Evolutionary conservation across 441 rosid genomes (phyloP).

Genomic region (Mallotus japonicus): DNA sequence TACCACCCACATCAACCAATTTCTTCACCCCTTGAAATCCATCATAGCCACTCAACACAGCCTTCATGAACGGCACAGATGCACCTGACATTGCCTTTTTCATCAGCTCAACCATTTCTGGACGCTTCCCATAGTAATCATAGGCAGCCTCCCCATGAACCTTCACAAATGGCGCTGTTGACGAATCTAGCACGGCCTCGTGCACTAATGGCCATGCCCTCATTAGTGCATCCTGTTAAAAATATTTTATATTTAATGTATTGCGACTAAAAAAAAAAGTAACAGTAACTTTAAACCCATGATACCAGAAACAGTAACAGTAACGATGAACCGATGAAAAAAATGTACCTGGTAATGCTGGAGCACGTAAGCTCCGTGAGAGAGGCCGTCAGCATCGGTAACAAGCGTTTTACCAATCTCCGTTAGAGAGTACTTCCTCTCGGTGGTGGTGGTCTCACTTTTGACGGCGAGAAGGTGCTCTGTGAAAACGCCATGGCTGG

Average conservation of each 20-base stretch:
- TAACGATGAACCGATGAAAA: too few relatives aligned
- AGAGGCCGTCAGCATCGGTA: too few relatives aligned
- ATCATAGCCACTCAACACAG: constrained; percentile 57
- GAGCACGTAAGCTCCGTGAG: constrained; percentile 40
- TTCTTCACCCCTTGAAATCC: constrained; percentile 59
- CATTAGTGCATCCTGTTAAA: constrained; percentile 54
- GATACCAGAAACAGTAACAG: too few relatives aligned
- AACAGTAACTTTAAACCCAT: too few relatives aligned
- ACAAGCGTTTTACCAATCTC: constrained; percentile 27
- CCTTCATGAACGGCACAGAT: constrained; percentile 69
- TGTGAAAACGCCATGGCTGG: constrained; percentile 68
- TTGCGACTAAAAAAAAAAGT: too few relatives aligned
- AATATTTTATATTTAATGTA: neutral
- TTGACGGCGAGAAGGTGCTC: constrained; percentile 43
- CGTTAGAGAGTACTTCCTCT: constrained; percentile 62
- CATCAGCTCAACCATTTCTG: constrained; percentile 66
- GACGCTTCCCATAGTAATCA: constrained; percentile 27
- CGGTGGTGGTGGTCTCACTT: neutral
- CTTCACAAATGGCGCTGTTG: constrained; percentile 71
- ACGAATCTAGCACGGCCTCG: constrained; percentile 65
- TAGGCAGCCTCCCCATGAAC: constrained; percentile 60
- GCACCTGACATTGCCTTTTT: constrained; percentile 67
- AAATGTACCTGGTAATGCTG: constrained; percentile 79
- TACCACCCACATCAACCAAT: constrained; percentile 88
- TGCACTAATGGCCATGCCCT: constrained; percentile 76